Percentiles rank a stretch among this genome's conserved stretches.
These are phyloP conservation scores for Candida labiduridarum DNA, from an alignment of 1,139 yeast species.

Conservation along the genomic window DNA sequence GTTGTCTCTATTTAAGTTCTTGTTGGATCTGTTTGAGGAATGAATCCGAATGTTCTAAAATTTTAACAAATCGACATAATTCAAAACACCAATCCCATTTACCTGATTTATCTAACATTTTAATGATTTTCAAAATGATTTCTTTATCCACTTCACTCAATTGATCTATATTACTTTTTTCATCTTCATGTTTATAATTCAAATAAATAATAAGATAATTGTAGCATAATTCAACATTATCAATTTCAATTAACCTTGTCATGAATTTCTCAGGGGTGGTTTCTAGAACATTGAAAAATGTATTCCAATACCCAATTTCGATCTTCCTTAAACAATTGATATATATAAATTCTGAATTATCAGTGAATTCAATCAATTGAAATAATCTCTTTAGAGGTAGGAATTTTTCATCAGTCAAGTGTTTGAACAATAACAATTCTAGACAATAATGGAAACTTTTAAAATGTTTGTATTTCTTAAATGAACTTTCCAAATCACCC, in stretches of 20 bases:
- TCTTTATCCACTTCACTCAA: constrained; percentile 34
- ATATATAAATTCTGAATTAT: constrained; percentile 34
- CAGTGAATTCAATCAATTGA: constrained; percentile 31
- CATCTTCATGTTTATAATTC: constrained; percentile 41
- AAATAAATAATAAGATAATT: constrained; percentile 45
- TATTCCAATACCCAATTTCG: constrained; percentile 44
- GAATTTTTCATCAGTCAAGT: constrained; percentile 25
- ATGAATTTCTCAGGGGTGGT: constrained; percentile 44
- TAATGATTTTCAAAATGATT: constrained; percentile 38
- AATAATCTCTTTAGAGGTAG: constrained; percentile 26
- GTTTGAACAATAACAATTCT: constrained; percentile 41
- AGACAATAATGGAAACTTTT: constrained; percentile 40
- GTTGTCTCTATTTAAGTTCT: constrained; percentile 6
- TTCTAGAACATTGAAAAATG: constrained; percentile 35
- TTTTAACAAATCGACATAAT: constrained; percentile 46
- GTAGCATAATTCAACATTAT: constrained; percentile 45
- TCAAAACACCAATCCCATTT: constrained; percentile 52
- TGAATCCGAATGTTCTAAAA: constrained; percentile 42
- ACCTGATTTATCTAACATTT: constrained; percentile 32
- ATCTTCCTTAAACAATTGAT: constrained; percentile 48
- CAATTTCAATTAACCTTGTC: constrained; percentile 35
- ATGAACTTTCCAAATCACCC: constrained; percentile 20
- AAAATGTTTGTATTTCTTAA: constrained; percentile 30
- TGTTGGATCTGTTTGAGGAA: constrained; percentile 23
- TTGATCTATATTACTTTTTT: constrained; percentile 17